Conservation (phyloP, 2,329 filamentous ascomycete species). For the Cryphonectria carpinicola region DNA sequence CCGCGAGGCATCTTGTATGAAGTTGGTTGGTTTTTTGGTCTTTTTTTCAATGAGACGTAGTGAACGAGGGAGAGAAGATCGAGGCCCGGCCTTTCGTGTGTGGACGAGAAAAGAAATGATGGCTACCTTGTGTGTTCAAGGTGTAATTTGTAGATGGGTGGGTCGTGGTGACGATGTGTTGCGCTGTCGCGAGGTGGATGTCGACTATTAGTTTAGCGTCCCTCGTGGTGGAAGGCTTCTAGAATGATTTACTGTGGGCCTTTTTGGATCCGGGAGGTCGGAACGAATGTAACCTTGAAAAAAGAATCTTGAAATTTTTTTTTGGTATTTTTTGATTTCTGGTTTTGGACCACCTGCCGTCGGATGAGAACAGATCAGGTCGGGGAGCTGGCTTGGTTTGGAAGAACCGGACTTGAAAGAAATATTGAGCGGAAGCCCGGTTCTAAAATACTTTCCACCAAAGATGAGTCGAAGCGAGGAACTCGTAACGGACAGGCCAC, state of each 20-base stretch:
- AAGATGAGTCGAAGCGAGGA: constrained; percentile 12
- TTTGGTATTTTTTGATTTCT: background rate
- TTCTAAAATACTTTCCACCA: constrained; percentile 21
- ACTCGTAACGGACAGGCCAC: constrained; percentile 25
- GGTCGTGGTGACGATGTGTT: constrained; percentile 2
- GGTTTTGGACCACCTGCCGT: background rate
- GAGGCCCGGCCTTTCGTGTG: background rate
- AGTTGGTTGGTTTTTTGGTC: background rate
- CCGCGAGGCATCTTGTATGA: constrained; percentile 26
- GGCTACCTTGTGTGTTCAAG: background rate
- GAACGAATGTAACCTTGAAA: constrained; percentile 7
- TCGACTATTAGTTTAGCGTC: constrained; percentile 26
- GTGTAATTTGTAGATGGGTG: constrained; percentile 2
- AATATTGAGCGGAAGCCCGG: constrained; percentile 13
- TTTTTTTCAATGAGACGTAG: background rate
- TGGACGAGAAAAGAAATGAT: background rate
- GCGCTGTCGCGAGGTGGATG: constrained; percentile 11
- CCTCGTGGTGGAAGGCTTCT: constrained; percentile 11
- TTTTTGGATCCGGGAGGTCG: constrained; percentile 3
- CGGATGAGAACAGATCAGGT: constrained; percentile 3
- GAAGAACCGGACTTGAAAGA: constrained; percentile 1
- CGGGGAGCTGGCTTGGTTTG: constrained; percentile 8
- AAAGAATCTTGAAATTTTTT: background rate
- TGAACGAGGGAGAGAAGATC: background rate
- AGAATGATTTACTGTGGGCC: constrained; percentile 10